Conservation (phyloP, 352 stramenopile species). For the Pythium diclinum region DNA sequence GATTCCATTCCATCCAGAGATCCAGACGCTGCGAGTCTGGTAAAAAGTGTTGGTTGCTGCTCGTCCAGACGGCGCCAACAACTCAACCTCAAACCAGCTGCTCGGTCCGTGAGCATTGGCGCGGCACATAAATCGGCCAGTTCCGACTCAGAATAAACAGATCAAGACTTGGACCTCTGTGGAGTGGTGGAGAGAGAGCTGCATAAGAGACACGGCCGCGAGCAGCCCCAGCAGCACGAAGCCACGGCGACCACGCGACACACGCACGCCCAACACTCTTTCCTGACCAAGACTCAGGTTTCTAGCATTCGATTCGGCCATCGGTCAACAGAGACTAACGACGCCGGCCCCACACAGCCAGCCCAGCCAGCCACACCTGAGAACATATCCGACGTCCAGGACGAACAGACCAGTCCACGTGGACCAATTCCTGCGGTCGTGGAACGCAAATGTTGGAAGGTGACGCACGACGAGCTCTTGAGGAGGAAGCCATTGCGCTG, state of each 20-base stretch:
- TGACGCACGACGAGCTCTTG: constrained; percentile 44
- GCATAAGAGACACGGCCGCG: constrained; percentile 27
- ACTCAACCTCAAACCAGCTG: constrained; percentile 20
- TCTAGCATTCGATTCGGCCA: constrained; percentile 1
- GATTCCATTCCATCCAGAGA: constrained; percentile 1
- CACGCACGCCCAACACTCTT: neutral
- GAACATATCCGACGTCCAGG: constrained; percentile 6
- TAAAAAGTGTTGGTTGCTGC: neutral
- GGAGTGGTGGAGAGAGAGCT: constrained; percentile 23
- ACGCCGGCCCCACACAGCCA: no score
- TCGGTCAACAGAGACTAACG: constrained; percentile 1
- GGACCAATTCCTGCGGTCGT: neutral
- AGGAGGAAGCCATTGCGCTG: constrained; percentile 68
- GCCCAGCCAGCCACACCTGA: neutral
- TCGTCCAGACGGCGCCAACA: constrained; percentile 8
- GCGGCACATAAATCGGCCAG: constrained; percentile 15
- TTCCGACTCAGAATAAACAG: constrained; percentile 30
- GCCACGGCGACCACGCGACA: constrained; percentile 16
- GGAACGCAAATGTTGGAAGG: constrained; percentile 45
- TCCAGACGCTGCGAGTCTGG: neutral
- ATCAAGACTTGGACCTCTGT: constrained; percentile 18
- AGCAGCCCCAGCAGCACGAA: neutral
- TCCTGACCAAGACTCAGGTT: constrained; percentile 5
- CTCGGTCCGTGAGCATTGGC: constrained; percentile 10
- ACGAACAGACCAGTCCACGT: neutral